Conservation (phyloP, 805 yeast species). For the Lipomyces kockii region DNA sequence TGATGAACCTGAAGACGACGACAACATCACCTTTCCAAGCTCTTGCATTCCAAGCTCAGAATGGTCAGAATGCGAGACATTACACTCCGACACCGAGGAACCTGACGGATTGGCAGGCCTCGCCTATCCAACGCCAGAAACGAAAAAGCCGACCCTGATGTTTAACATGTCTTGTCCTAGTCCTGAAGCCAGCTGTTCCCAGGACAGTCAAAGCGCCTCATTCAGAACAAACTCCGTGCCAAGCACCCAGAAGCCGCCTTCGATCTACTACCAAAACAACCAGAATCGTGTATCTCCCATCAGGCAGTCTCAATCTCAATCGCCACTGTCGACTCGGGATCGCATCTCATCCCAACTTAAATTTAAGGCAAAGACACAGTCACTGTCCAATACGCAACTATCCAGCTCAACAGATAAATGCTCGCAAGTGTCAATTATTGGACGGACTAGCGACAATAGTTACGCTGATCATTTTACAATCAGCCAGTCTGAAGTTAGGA, state of each 20-base stretch:
- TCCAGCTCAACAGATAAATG: not conserved
- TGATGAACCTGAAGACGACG: not conserved
- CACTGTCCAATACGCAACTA: not conserved
- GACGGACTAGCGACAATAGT: not conserved
- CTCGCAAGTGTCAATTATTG: not conserved
- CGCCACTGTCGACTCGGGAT: not conserved
- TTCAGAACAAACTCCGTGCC: not conserved
- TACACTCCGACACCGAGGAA: not conserved
- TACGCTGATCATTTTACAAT: not conserved
- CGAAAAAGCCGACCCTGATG: not conserved
- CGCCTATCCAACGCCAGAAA: not conserved
- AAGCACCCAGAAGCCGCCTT: not conserved
- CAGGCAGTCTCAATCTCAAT: not conserved
- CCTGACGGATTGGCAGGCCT: not conserved
- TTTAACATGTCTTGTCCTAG: not conserved
- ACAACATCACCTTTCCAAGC: not conserved
- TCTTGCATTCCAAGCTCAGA: constrained; percentile 20
- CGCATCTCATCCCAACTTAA: not conserved
- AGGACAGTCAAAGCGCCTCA: not conserved
- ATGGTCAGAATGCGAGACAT: constrained; percentile 28
- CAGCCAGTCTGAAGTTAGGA: not conserved
- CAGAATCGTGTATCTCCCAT: not conserved
- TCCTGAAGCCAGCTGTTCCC: not conserved
- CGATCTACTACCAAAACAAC: not conserved
- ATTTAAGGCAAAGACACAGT: not conserved